Base-by-base conservation (phyloP, 352 stramenopile species). In the Phytopythium kandeliae region DNA sequence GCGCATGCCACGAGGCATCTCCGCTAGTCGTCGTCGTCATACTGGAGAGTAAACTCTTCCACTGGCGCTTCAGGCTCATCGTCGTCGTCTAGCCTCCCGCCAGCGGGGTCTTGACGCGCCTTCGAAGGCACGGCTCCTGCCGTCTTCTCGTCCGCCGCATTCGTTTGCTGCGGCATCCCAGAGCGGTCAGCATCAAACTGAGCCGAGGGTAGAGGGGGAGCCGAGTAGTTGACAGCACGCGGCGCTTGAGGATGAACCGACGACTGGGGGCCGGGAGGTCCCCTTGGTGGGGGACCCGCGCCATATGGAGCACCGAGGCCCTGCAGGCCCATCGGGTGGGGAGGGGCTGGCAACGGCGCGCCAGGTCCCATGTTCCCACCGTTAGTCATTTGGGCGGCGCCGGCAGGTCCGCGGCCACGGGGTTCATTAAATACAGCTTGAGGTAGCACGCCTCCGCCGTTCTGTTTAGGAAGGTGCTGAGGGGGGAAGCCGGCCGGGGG, bases 21-120 rank as follows among this genome's bases (percentile, higher is more conserved):
- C 46, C 43, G 55, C 58, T 71, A 87, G 41, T 90, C 79, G 19
- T 90, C 79, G 38, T 90, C 79, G 48, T 90, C 79, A 55, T 90
- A 90, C 53, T 90, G 68, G 42, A 90, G 63, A 6, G 64, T 86
- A 59, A 90, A 90, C 61, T 88, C 74, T 6, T 78, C 72, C 19
- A 66, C 77, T 25, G 54, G 58, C 17, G 63, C 70, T 5, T 86
- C 78, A 10, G 16, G 68, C 52, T 86, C 76, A 48, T 90, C 79
- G 34, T 90, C 79, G 43, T 90, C 79, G 7, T 50, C 62, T 13
- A 71, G 40, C 38, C 65, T 47, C 45, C 62, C 67, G 35, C 55
- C 25, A 13, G 25, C 50, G n/a, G 48, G 25, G 22, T 34, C 30
- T 19, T 49, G 21, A 17, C 22, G 1, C 2, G 21, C 11, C 24